Evolutionary conservation across 108 stramenopile genomes (phyloP), one percentile per base, ranked within the genome.

Genomic region (Mayamaea pseudoterrestris): DNA sequence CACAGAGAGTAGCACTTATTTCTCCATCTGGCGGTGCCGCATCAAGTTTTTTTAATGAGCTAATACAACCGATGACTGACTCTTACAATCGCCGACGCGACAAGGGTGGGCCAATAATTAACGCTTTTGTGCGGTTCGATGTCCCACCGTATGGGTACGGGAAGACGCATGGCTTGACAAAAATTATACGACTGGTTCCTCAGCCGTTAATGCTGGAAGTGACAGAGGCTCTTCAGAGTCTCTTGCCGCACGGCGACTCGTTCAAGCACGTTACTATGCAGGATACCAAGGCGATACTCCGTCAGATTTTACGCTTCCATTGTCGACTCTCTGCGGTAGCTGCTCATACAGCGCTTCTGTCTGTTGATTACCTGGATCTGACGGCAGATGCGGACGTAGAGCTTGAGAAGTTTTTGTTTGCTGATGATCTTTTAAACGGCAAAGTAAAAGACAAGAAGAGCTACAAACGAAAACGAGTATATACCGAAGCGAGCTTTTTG

Each of bases 141-240:
- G 83, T 84, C 4, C 83, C 90, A 2, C 78, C 86, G 1, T 93
- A 93, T 60, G 90, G 90, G 30, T 93, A 93, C 45, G 90, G 90
- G 0, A 87, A 85, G 58, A 88, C 76, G 7, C 90, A 93, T 53
- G 90, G 90, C 1, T 80, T 46, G 28, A 76, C 83, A 34, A 70
- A 75, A 48, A 59, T 93, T 18, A 61, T 93, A 34, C 78, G 90
- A 2, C 26, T 81, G 0, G 66, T 73, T 12, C 63, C 66, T 1
- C 45, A 71, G 30, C 79, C 86, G 0, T 39, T 83, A 7, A 31
- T 73, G 0, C 25, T 80, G 42, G 73, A 74, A 17, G 57, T 69
- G 18, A 50, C 49, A 23, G 64, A 71, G 41, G 57, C 69, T 0
- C 40, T 68, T 30, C 41, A 53, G 25, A 29, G 27, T 26, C 24